phyloP scores from a whole-genome alignment of 2,329 filamentous ascomycete species.

The Claviceps arundinis region DNA sequence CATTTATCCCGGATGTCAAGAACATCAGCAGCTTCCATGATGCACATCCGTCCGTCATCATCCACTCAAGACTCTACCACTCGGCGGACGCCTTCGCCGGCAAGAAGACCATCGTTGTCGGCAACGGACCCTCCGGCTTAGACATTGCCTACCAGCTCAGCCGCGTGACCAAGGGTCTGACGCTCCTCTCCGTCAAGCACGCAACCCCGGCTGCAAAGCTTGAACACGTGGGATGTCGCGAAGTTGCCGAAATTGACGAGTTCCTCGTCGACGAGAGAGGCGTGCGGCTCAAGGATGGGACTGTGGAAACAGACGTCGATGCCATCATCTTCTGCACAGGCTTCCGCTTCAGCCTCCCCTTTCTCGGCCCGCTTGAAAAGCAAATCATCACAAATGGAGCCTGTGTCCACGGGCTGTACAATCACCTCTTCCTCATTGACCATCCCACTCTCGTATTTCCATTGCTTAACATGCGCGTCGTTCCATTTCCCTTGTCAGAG shows the following conservation, averaged over 20 bases:
- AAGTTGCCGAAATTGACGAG: slow-evolving; percentile 45
- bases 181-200: slow-evolving; percentile 52
- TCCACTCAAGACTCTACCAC: slow-evolving; percentile 73
- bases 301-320: slow-evolving; percentile 55
- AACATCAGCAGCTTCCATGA: slow-evolving; percentile 47
- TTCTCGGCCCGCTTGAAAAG: slow-evolving; percentile 35
- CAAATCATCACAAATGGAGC: slow-evolving; percentile 54
- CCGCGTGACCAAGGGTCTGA: slow-evolving; percentile 39
- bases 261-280: slow-evolving; percentile 41
- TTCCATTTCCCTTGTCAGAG: slow-evolving; percentile 76
- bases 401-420: slow-evolving; percentile 58
- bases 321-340: slow-evolving; percentile 78
- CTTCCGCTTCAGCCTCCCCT: slow-evolving; percentile 76
- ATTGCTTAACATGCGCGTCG: slow-evolving; percentile 64
- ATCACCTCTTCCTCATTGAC: slow-evolving; percentile 64
- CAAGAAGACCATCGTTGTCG: slow-evolving; percentile 72
- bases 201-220: slow-evolving; percentile 32
- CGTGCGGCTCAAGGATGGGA: slow-evolving; percentile 54
- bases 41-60: slow-evolving; percentile 45
- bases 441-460: slow-evolving; percentile 71
- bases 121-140: slow-evolving; percentile 70
- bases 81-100: slow-evolving; percentile 44
- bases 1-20: slow-evolving; percentile 49
- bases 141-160: slow-evolving; percentile 73
- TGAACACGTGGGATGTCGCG: slow-evolving; percentile 31